Percentiles rank a stretch among this genome's conserved stretches.
These are phyloP conservation scores for Lasiodiplodia sp. DNA, from an alignment of 2,329 filamentous ascomycete genomes.

Conservation along the genomic window DNA sequence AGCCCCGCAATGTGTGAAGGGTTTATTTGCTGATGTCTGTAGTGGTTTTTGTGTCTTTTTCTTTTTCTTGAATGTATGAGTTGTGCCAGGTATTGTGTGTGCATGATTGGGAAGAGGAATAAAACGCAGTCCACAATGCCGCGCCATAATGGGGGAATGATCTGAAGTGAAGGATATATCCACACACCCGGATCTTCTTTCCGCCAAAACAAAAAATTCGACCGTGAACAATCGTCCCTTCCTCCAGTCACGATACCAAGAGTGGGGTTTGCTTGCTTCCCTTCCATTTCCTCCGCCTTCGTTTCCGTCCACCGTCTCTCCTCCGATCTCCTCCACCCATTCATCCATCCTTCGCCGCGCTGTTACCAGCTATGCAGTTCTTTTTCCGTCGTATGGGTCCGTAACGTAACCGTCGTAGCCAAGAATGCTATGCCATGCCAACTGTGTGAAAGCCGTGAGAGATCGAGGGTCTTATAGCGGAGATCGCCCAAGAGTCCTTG, in stretches of 20 bases:
- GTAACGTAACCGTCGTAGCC: conserved; percentile 24
- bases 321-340: background rate
- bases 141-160: background rate
- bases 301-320: background rate
- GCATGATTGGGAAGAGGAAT: background rate
- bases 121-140: background rate
- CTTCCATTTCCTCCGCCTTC: background rate
- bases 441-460: background rate
- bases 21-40: conserved; percentile 8
- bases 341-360: background rate
- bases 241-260: background rate
- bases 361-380: background rate
- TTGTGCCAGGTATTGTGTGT: conserved; percentile 6
- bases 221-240: background rate
- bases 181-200: background rate
- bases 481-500: background rate
- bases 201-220: background rate
- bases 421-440: conserved; percentile 27
- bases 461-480: background rate
- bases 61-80: background rate
- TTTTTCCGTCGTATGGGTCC: conserved; percentile 20
- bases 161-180: conserved; percentile 10
- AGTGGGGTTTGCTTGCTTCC: background rate
- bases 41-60: conserved; percentile 10
- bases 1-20: conserved; percentile 2